Evolutionary conservation across 352 stramenopile species (phyloP).

Genomic region (Peronosclerospora sorghi): DNA sequence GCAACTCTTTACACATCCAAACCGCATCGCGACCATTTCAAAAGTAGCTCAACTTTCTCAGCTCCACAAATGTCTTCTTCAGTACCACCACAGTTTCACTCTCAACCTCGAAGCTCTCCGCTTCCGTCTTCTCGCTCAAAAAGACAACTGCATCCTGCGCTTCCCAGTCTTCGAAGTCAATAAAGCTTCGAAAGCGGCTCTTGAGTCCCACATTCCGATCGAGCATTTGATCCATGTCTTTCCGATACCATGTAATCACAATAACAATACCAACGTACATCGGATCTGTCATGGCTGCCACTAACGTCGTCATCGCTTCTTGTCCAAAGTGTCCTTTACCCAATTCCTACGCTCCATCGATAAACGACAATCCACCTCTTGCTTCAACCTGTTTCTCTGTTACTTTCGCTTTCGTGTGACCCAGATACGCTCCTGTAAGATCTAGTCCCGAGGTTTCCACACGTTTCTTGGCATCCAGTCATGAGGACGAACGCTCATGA

Average conservation of each 20-base stretch:
- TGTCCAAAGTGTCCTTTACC: constrained; percentile 61
- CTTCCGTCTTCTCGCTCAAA: too few species aligned
- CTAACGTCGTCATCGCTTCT: constrained; percentile 85
- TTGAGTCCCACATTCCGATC: too few species aligned
- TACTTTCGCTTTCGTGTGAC: constrained; percentile 85
- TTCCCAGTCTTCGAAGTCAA: too few species aligned
- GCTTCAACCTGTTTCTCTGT: constrained; percentile 81
- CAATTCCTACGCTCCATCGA: constrained; percentile 92
- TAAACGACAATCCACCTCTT: constrained; percentile 87
- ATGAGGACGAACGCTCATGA: constrained; percentile 28
- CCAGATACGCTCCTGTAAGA: constrained; percentile 81
- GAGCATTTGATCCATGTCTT: too few species aligned
- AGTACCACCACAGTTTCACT: too few species aligned
- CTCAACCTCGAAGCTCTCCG: too few species aligned
- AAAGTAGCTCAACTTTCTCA: constrained; percentile 73
- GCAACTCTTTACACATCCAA: constrained; percentile 41
- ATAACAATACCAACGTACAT: too few species aligned
- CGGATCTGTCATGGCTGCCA: constrained; percentile 85
- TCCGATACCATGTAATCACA: too few species aligned
- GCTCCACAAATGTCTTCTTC: too few species aligned
- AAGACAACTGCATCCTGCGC: too few species aligned
- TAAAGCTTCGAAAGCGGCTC: too few species aligned
- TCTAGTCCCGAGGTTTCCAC: constrained; percentile 81
- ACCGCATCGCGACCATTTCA: constrained; percentile 84
- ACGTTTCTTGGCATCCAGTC: constrained; percentile 66